Evolutionary conservation across 345 rosid species (phyloP).

Genomic region (Citrus sp.): DNA sequence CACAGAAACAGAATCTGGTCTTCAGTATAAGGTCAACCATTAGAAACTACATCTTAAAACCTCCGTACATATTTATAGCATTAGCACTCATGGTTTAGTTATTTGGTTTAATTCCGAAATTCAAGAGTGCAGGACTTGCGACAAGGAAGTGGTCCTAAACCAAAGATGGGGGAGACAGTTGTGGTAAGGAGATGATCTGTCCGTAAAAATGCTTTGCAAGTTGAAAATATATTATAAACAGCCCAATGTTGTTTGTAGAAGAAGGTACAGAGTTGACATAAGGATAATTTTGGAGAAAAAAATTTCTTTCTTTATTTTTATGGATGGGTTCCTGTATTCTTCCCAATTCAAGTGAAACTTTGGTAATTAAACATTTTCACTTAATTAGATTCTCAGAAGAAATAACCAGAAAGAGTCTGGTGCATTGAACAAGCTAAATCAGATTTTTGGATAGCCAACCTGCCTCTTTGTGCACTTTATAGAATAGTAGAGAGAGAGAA

Average conservation of each 20-base stretch:
- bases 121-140: conserved; percentile 71
- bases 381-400: neutral
- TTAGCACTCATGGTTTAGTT: neutral
- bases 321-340: neutral
- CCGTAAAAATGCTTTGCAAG: neutral
- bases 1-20: conserved; percentile 77
- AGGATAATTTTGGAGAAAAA: neutral
- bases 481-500: neutral
- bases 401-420: neutral
- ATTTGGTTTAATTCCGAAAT: conserved; percentile 17
- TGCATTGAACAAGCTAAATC: neutral
- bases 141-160: conserved; percentile 69
- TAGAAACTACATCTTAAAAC: neutral
- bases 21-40: conserved; percentile 83
- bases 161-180: conserved; percentile 76
- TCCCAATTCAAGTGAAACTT: neutral
- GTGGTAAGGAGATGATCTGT: conserved; percentile 51
- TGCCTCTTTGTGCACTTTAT: neutral
- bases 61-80: neutral
- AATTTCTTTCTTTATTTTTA: neutral
- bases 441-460: neutral
- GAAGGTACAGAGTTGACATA: neutral
- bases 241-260: neutral
- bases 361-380: neutral
- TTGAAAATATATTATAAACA: neutral